Base-by-base conservation (phyloP, 169 alveolate genomes). In the Eimeria maxima region DNA sequence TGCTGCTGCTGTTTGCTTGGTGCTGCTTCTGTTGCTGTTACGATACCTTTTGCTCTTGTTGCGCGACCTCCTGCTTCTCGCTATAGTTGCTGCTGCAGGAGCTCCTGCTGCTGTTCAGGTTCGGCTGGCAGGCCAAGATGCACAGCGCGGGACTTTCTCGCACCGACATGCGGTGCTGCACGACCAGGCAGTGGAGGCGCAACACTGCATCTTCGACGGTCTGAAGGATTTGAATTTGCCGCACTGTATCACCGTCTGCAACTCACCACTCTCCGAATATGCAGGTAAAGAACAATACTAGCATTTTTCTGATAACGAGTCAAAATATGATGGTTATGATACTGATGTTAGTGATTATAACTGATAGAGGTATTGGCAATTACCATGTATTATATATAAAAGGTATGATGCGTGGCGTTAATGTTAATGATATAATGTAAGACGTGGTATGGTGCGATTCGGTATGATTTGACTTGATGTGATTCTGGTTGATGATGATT, bases 91-190 rank as follows among this genome's bases (percentile, higher is more conserved):
- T 18, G 44, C 90, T 47, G 69, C 11, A 13, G 44, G 69, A 8
- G 38, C 22, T 29, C 2, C 55, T 63, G 18, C 50, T 47, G 44
- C 50, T 38, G 27, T 38, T 27, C 83, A 96, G 96, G 98, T 99
- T 13, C 98, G 99, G 87, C 84, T 98, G 18, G 97, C 98, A 33
- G 99, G 99, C 2, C 99, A 99, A 90, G 99, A 99, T 93, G 98
- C 98, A 60, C 99, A 98, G 95, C 97, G 99, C 69, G 99, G 99
- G 42, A 99, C 99, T 4, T 99, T 99, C 95, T 98, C 99, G 2
- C 99, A 99, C 91, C 96, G 99, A 88, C 99, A 99, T 95, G 98
- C 99, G 6, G 98, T 97, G 29, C 96, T 99, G 18, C 99, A 98
- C 96, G 98, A 98, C 65, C 99, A 98, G 96, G 96, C 69, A 71